Conservation (phyloP, 202 grass and related monocot species). For the Schoenoplectus triqueter region DNA sequence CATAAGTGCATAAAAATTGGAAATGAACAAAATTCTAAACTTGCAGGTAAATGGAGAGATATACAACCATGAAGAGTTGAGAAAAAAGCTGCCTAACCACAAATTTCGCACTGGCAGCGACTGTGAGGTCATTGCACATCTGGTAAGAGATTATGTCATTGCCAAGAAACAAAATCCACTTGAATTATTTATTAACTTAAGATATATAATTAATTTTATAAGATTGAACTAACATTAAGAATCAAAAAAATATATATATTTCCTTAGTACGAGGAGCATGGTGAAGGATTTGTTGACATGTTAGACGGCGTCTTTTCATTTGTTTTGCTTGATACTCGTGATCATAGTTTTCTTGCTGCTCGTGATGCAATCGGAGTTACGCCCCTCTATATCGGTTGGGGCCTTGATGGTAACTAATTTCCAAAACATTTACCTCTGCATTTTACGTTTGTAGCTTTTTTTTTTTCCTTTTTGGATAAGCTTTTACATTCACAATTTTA, state of each 20-base stretch:
- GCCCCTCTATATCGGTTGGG: slow-evolving; percentile 88
- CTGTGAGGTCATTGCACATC: slow-evolving; percentile 83
- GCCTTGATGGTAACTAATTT: slow-evolving; percentile 60
- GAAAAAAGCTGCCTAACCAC: slow-evolving; percentile 45
- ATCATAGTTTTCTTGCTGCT: slow-evolving; percentile 62
- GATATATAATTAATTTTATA: not conserved
- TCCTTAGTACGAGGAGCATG: slow-evolving; percentile 71
- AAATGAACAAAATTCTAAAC: not conserved
- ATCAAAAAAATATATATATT: not conserved
- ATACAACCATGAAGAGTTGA: slow-evolving; percentile 75
- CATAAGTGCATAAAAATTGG: not conserved
- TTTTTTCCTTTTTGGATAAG: not conserved
- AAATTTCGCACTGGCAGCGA: slow-evolving; percentile 85
- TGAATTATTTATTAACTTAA: not conserved
- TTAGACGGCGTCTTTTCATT: slow-evolving; percentile 89
- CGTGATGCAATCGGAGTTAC: slow-evolving; percentile 82
- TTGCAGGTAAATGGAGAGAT: slow-evolving; percentile 84
- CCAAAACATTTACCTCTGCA: not conserved
- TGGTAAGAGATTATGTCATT: slow-evolving; percentile 50
- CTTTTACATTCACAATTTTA: slow-evolving; percentile 10
- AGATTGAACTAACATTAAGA: slow-evolving; percentile 18
- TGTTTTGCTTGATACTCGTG: slow-evolving; percentile 62
- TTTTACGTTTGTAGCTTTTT: too few species aligned
- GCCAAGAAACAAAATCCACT: slow-evolving; percentile 16
- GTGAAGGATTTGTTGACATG: slow-evolving; percentile 79